Conservation (phyloP, 78 protist genomes). For the Tieghemostelium lacteum region DNA sequence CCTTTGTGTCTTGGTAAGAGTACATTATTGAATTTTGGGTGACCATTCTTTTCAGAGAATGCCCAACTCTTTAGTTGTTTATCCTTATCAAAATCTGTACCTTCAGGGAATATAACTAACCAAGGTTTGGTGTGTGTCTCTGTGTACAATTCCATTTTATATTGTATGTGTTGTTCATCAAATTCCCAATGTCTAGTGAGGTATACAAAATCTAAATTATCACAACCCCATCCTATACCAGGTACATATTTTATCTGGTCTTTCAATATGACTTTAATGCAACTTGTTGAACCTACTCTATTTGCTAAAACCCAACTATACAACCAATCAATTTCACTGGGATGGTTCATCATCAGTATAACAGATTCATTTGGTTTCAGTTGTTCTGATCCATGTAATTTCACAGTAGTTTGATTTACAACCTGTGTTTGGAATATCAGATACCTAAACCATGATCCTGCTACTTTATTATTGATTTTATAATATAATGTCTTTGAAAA, state of each 20-base stretch:
- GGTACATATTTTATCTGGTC: constrained; percentile 44
- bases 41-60: constrained; percentile 55
- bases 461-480: not conserved
- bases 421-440: constrained; percentile 14
- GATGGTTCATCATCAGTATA: constrained; percentile 53
- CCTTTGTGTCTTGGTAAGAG: constrained; percentile 70
- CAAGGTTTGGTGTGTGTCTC: constrained; percentile 29
- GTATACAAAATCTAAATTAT: constrained; percentile 41
- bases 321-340: constrained; percentile 60
- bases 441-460: constrained; percentile 7
- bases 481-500: constrained; percentile 2
- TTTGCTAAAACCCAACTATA: constrained; percentile 12
- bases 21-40: constrained; percentile 66
- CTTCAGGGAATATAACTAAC: constrained; percentile 74
- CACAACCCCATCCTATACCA: constrained; percentile 77
- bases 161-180: constrained; percentile 45
- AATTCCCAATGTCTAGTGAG: constrained; percentile 60
- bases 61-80: constrained; percentile 52
- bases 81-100: constrained; percentile 52
- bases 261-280: constrained; percentile 41
- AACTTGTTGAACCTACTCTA: constrained; percentile 2
- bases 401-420: constrained; percentile 17
- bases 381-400: constrained; percentile 16
- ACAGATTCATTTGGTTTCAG: constrained; percentile 22
- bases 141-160: constrained; percentile 9